Conservation (phyloP, 176 grass and related monocot species). For the Oryza nivara region DNA sequence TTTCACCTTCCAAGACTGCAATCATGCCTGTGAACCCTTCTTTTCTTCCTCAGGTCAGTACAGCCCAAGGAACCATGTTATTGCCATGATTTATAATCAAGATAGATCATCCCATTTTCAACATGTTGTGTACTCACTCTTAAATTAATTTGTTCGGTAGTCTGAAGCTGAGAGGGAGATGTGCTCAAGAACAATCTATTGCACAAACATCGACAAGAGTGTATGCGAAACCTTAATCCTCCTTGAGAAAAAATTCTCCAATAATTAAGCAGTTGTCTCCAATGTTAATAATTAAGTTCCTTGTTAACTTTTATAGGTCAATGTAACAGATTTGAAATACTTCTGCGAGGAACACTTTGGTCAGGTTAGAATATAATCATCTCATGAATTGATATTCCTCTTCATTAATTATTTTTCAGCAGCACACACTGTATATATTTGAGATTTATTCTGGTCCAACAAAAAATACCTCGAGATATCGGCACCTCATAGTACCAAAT, state of each 20-base stretch:
- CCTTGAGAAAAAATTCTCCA: neutral
- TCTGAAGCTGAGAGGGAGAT: slow-evolving; percentile 53
- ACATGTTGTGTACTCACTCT: neutral
- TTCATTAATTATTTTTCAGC: neutral
- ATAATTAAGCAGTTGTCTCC: neutral
- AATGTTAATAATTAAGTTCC: neutral
- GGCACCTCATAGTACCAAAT: no score
- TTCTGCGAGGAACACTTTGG: slow-evolving; percentile 50
- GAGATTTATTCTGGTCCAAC: no score
- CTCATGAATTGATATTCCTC: neutral
- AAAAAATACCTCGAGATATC: no score
- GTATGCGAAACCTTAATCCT: slow-evolving; percentile 11
- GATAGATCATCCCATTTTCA: neutral
- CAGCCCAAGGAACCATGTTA: neutral
- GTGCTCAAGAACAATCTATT: slow-evolving; percentile 59
- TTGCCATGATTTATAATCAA: neutral
- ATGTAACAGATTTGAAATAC: slow-evolving; percentile 15
- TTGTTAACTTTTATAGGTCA: slow-evolving; percentile 38
- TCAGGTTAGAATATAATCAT: slow-evolving; percentile 40
- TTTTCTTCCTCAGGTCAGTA: slow-evolving; percentile 54
- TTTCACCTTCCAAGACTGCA: slow-evolving; percentile 54
- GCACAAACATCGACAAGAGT: slow-evolving; percentile 51
- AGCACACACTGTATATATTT: neutral
- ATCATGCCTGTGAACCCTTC: slow-evolving; percentile 59
- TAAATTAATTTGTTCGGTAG: slow-evolving; percentile 16